Evolutionary conservation across 257 asterid species (phyloP), one percentile per base, ranked within the genome.

Genomic region (Solanum medicagineum): DNA sequence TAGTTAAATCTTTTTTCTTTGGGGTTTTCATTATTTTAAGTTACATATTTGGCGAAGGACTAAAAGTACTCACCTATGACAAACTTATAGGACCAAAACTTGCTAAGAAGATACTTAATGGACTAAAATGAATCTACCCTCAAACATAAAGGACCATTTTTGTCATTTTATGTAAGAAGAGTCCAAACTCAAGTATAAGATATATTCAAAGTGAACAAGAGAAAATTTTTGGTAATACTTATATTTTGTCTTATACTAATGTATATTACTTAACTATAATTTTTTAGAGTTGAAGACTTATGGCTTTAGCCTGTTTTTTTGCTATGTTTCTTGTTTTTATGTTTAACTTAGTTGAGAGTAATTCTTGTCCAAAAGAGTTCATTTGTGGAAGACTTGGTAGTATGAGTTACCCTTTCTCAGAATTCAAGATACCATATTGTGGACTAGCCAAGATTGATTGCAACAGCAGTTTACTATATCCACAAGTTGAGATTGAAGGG

Each of bases 381-480:
- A 26, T 53, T 79, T 79, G 83, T 79, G 65, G 83, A 53, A 53
- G 16, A 17, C 83, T 79, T 79, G 83, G 83, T 7, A 77, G 0
- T 14, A 77, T 77, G 83, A 79, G 83, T 79, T 79, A 79, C 17
- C 83, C 83, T 15, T 53, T 79, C 10, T 51, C 83, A 79, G 83
- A 79, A 53, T 16, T 53, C 63, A 79, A 53, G n/a, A 51, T 26
- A 53, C 65, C 83, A 15, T 8, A 79, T 79, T 79, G 83, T 79
- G 83, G 83, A 79, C 53, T 79, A 79, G 53, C 65, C 15, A 79
- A 53, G 83, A 53, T 79, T 79, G 83, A 79, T 79, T 79, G 83
- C 29, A 51, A 51, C 32, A 24, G 54, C 49, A 79, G 19, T 26
- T 17, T 79, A 16, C 62, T 4, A 2, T 8, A 75, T 75, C 83